Conservation (phyloP, 2,329 filamentous ascomycete species). For the Colletotrichum gloeosporioides region DNA sequence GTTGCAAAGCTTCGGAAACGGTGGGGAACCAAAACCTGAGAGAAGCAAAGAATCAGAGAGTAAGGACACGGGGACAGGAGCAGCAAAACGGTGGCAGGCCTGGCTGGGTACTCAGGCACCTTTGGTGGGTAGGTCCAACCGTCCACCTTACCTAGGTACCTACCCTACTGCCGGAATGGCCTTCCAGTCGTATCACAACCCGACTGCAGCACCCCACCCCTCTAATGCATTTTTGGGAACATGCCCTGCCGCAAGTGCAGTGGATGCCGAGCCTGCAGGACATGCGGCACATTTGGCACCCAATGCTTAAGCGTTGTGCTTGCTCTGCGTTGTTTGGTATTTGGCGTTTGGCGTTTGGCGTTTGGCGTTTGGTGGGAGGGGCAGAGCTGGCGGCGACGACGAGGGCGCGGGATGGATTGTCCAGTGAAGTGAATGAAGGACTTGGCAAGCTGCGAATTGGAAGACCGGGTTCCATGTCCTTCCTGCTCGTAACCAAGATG, state of each 20-base stretch:
- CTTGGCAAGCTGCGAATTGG: background rate
- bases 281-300: slow-evolving; percentile 16
- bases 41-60: background rate
- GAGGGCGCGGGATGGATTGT: background rate
- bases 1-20: background rate
- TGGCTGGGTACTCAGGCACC: background rate
- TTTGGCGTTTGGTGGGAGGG: background rate
- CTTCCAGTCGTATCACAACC: background rate
- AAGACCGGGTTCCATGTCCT: background rate
- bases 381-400: background rate
- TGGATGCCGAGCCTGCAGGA: slow-evolving; percentile 18
- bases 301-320: slow-evolving; percentile 14
- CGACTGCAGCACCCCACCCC: slow-evolving; percentile 11
- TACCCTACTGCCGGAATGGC: background rate
- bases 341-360: background rate
- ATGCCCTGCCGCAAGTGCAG: slow-evolving; percentile 10
- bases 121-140: background rate
- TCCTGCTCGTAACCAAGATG: background rate
- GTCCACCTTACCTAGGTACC: no score
- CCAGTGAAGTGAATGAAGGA: background rate
- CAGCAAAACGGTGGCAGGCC: background rate
- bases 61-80: background rate
- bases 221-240: slow-evolving; percentile 6
- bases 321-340: background rate
- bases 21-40: background rate